Evolutionary conservation across 352 stramenopile species (phyloP), one percentile per base, ranked within the genome.

Genomic region (Aphanomyces astaci): DNA sequence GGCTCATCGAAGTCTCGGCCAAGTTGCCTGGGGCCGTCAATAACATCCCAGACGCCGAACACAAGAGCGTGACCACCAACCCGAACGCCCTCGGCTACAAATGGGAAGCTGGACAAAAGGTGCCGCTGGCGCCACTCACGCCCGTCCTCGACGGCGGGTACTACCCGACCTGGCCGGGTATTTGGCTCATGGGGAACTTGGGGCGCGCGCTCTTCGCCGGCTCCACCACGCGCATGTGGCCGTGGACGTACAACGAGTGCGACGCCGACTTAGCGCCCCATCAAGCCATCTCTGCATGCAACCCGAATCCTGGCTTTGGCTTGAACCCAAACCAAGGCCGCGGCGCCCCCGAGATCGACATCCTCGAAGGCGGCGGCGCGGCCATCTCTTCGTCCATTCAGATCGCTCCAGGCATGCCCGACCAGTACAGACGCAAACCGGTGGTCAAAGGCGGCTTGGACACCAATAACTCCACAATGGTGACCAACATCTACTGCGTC

Each of bases 151-250:
- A 72, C 3, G 67, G 49, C 13, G 71, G n/a, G 5, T 90, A 79
- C 67, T 89, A 90, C 64, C 80, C 80, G n/a, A 88, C 80, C 17
- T 98, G 94, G 94, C 94, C 95, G 2, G 95, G 93, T 17, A 89
- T 98, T 74, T 98, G 95, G 95, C 73, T 98, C 22, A 62, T 98
- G 25, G 95, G 95, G 2, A 98, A 98, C 75, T 77, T 98, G n/a
- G 94, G 91, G 5, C 71, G 95, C 53, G 92, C 94, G 7, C 94
- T 96, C 0, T 98, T 98, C 71, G 92, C 96, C 11, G 78, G 75
- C 1, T 91, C 81, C 0, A 97, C 90, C 0, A 95, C 95, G 74
- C 91, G 92, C 65, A 89, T 98, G 68, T 98, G 95, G 95, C 95
- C 95, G 0, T 98, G 91, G 90, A 95, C 76, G 52, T 98, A 95